phyloP scores from a whole-genome alignment of 2,329 filamentous ascomycete species.

The Podosphaera leucotricha region DNA sequence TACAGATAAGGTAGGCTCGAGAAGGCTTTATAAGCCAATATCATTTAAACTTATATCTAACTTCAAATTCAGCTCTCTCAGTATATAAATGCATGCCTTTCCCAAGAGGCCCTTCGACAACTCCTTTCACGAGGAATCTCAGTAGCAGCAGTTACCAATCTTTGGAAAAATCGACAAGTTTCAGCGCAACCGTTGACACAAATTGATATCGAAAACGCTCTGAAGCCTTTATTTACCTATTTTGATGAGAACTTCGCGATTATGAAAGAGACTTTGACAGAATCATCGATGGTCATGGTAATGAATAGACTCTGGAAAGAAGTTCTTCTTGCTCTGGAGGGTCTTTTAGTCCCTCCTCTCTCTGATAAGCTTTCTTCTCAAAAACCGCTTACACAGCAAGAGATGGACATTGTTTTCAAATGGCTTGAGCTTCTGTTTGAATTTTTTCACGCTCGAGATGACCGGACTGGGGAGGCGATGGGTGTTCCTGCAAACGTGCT shows the following conservation, averaged over 20 bases:
- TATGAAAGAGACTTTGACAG: conserved; percentile 90
- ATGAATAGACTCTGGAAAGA: conserved; percentile 99
- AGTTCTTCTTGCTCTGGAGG: conserved; percentile 75
- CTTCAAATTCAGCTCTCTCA: conserved; percentile 42
- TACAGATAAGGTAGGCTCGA: conserved; percentile 63
- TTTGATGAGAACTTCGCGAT: conserved; percentile 98
- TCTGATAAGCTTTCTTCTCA: conserved; percentile 87
- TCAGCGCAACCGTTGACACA: conserved; percentile 35
- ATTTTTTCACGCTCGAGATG: conserved; percentile 87
- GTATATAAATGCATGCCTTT: conserved; percentile 79
- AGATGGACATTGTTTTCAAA: conserved; percentile 83
- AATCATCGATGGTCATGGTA: conserved; percentile 91
- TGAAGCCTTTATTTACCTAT: conserved; percentile 72
- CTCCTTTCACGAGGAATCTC: conserved; percentile 48
- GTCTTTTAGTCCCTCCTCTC: conserved; percentile 70
- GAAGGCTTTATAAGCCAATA: not conserved
- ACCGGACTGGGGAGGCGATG: conserved; percentile 57
- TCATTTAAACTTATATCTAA: not conserved
- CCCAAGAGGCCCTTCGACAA: conserved; percentile 51
- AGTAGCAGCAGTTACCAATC: conserved; percentile 48
- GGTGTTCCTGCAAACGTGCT: conserved; percentile 79
- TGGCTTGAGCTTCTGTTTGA: conserved; percentile 80
- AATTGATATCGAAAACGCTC: conserved; percentile 53
- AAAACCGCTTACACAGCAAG: conserved; percentile 58
- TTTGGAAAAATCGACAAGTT: conserved; percentile 37